Base-by-base conservation (phyloP, 257 asterid species). In the Fraxinus cuspidata region DNA sequence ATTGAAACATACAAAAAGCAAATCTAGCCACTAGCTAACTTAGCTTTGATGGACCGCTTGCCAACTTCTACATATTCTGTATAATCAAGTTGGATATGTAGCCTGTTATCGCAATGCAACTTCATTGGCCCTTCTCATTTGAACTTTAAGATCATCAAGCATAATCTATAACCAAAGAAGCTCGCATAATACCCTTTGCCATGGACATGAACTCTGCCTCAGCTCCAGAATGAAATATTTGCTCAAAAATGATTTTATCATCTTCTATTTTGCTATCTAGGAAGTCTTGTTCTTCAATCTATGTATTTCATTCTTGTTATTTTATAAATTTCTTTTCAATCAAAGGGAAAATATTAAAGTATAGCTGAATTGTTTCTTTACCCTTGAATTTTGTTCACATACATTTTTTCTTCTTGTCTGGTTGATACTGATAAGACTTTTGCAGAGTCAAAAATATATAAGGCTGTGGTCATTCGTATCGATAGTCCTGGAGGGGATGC, bases 401-500 rank as follows among this genome's bases (percentile, higher is more conserved):
- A 38, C 79, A 60, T 70, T 27, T 69, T 68, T 63, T 9, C 49
- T 77, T 66, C 49, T 77, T 66, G 66, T 44, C 58, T 21, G 64
- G 51, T 77, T 79, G 25, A 53, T 70, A 8, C 53, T 72, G 38
- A 19, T 70, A 15, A 9, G 21, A 53, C 6, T 70, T 84, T 81
- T 74, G 83, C 97, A 95, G 99, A 93, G 76, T 95, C 99, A 23
- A 90, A 93, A 81, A 86, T 71, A 87, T 95, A 87, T 78, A 95
- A 93, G 85, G 99, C 99, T 73, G 97, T 87, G 70, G 77, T 95
- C 78, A 84, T 95, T 74, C 98, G 98, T 53, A 95, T 95, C 80
- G 99, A 95, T 81, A 95, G 99, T 86, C 98, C 98, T 72, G 99
- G 99, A 75, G 99, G 99, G 60, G 99, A 95, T 86, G 99, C 98